These are phyloP conservation scores for Raphanus raphanistrum DNA, from an alignment of 345 rosid species.

Conservation along the genomic window DNA sequence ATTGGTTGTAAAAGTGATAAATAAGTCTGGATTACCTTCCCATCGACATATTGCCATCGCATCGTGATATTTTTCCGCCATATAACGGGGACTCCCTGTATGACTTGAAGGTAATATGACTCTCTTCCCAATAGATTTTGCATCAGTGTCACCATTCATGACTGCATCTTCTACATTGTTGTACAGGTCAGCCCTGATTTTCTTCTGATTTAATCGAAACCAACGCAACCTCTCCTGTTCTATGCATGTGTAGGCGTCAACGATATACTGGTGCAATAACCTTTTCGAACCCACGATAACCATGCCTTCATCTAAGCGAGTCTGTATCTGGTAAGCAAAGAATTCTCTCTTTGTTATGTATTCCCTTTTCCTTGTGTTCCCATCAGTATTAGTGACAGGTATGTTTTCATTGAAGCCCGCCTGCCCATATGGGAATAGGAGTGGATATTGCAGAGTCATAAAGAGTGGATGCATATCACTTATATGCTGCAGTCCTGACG, in stretches of 20 bases:
- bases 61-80: slow-evolving; percentile 1
- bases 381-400: background rate
- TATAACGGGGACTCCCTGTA: background rate
- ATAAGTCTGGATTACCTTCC: background rate
- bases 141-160: background rate
- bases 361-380: background rate
- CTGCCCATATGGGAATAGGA: background rate
- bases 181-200: background rate
- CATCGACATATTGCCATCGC: slow-evolving; percentile 12
- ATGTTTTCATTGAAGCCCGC: background rate
- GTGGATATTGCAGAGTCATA: background rate
- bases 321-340: background rate
- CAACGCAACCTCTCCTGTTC: background rate
- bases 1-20: background rate
- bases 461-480: background rate
- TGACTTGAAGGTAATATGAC: background rate
- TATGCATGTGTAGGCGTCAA: background rate
- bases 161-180: slow-evolving; percentile 5
- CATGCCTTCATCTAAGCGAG: background rate
- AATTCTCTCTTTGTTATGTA: background rate
- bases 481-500: background rate
- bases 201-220: background rate
- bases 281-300: background rate
- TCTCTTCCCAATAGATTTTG: background rate
- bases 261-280: background rate